Conservation (phyloP, 768 basidiomycete genomes). For the Galerina marginata region DNA sequence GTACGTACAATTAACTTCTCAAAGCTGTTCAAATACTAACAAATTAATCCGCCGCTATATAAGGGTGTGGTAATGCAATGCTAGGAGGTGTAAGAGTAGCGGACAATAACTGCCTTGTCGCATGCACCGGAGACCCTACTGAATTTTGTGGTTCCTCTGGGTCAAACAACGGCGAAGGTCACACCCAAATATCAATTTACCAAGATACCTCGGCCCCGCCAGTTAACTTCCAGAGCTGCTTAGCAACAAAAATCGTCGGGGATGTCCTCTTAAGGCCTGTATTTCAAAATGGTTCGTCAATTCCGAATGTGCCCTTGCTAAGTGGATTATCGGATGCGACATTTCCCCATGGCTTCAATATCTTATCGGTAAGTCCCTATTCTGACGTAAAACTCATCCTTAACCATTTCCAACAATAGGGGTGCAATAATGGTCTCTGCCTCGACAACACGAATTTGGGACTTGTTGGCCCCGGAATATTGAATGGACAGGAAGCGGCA, state of each 20-base stretch:
- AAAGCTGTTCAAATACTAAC: too few species aligned
- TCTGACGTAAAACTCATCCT: too few species aligned
- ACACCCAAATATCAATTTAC: conserved; percentile 48
- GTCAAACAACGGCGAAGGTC: neutral
- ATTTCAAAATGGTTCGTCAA: neutral
- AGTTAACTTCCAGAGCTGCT: neutral
- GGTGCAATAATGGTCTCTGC: too few species aligned
- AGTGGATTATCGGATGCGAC: neutral
- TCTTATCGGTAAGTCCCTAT: too few species aligned
- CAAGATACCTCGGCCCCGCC: conserved; percentile 31
- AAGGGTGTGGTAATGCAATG: conserved; percentile 17
- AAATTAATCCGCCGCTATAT: too few species aligned
- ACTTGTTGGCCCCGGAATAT: too few species aligned
- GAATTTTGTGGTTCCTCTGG: conserved; percentile 17
- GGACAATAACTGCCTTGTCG: conserved; percentile 8
- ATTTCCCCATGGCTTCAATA: too few species aligned
- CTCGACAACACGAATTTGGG: too few species aligned
- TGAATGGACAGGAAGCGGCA: too few species aligned
- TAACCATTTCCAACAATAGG: too few species aligned
- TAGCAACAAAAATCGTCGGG: neutral
- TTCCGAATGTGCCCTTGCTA: too few species aligned
- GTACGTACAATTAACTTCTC: conserved; percentile 3
- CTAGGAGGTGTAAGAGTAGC: conserved; percentile 3
- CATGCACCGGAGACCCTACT: conserved; percentile 17
- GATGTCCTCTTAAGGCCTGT: neutral